Base-by-base conservation (phyloP, 2,329 filamentous ascomycete genomes). In the Trichoderma oligosporum region DNA sequence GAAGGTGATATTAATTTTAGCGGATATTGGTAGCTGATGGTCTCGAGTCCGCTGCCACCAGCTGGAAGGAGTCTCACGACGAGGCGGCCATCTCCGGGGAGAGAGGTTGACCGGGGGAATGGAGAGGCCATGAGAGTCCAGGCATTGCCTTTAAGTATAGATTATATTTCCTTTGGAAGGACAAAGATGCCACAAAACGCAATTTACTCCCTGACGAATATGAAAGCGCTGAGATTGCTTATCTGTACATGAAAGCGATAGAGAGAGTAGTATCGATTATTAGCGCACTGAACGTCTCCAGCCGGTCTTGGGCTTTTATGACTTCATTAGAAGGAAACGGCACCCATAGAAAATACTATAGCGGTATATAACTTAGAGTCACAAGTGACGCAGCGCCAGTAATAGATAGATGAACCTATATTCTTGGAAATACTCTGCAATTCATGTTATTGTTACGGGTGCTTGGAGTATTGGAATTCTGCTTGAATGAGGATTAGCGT, bases 1-100 rank as follows among this genome's bases (percentile, higher is more conserved):
- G 86, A 81, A 1, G 93, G 91, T 0, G 91, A 88, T 61, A 99
- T 89, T 57, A 99, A 82, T 72, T 99, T 99, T 45, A 99, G 80
- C 1, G 94, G 94, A 67, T 97, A 99, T 70, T 96, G 91, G 70
- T 95, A 97, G 33, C 86, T 86, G 63, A 96, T 82, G 29, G 80
- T 83, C 60, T 86, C 83, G 27, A 96, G 80, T 44, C 85, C 84
- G 12, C 89, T 89, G 46, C 82, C 82, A 24, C 82, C 80, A 29
- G 86, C 85, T 33, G 92, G 89, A 8, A 92, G 79, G 5, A 89
- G 75, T 18, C 83, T 83, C 57, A 91, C 84, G 53, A 91, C 79
- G 63, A 97, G 88, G 62, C 79, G 81, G 60, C 94, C 94, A 68
- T 89, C 80, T 57, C 94, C 94, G 20, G 92, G 83, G 53, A 80